Evolutionary conservation across 2,329 filamentous ascomycete species (phyloP).

Genomic region (Penicillium sp.): DNA sequence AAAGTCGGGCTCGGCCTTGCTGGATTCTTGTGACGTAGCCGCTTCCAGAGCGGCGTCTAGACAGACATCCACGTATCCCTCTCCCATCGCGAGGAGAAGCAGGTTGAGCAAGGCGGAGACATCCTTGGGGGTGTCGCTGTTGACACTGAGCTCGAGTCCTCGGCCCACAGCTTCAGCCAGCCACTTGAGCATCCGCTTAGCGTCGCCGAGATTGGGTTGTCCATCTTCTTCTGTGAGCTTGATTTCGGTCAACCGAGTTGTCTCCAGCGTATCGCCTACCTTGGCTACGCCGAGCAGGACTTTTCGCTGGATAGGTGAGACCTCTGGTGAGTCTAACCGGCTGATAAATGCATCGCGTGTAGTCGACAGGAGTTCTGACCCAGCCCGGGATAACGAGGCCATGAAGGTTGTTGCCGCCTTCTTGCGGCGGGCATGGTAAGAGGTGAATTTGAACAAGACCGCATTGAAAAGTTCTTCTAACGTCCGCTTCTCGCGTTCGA

Average conservation of each 20-base stretch:
- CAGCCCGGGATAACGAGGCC: slow-evolving; percentile 83
- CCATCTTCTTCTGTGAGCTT: slow-evolving; percentile 91
- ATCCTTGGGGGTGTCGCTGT: slow-evolving; percentile 88
- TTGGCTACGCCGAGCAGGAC: slow-evolving; percentile 90
- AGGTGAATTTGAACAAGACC: slow-evolving; percentile 90
- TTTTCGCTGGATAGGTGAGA: slow-evolving; percentile 81
- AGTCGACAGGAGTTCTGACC: slow-evolving; percentile 80
- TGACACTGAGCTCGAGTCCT: slow-evolving; percentile 83
- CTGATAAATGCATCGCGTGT: slow-evolving; percentile 91
- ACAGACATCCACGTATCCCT: slow-evolving; percentile 68
- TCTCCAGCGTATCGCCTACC: slow-evolving; percentile 65
- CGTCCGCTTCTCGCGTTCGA: slow-evolving; percentile 62
- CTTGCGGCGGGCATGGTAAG: slow-evolving; percentile 78
- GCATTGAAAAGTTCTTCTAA: slow-evolving; percentile 84
- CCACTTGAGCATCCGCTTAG: slow-evolving; percentile 99
- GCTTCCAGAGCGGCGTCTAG: slow-evolving; percentile 70
- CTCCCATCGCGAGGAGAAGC: slow-evolving; percentile 81
- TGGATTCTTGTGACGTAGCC: slow-evolving; percentile 71
- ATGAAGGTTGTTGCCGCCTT: slow-evolving; percentile 91
- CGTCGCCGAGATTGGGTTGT: slow-evolving; percentile 73
- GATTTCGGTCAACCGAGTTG: slow-evolving; percentile 72
- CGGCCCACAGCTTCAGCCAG: slow-evolving; percentile 90
- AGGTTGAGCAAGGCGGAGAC: slow-evolving; percentile 80
- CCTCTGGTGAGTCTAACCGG: slow-evolving; percentile 80
- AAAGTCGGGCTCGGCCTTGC: slow-evolving; percentile 83